phyloP scores from a whole-genome alignment of 352 stramenopile genomes.

The Globisporangium canariense region DNA sequence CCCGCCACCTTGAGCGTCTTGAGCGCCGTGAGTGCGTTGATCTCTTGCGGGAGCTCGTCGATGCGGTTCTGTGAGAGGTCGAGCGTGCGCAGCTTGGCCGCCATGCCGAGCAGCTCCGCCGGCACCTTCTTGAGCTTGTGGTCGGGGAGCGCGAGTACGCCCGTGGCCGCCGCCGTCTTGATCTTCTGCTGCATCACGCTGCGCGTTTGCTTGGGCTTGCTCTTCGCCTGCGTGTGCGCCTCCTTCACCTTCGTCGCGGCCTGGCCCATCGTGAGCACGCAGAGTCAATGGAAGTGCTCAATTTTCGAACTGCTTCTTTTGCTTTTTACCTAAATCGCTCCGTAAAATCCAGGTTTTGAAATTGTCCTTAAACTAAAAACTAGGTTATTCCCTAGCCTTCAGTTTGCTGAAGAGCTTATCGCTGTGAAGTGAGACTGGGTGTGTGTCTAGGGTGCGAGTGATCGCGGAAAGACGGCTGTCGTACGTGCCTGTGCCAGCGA shows the following conservation, averaged over 20 bases:
- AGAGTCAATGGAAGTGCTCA: neutral
- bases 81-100: slow-evolving; percentile 49
- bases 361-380: too few species aligned
- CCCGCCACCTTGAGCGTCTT: slow-evolving; percentile 73
- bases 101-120: slow-evolving; percentile 43
- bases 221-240: slow-evolving; percentile 63
- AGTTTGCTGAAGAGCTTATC: too few species aligned
- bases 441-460: too few species aligned
- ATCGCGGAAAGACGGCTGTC: too few species aligned
- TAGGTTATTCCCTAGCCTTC: too few species aligned
- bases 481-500: too few species aligned
- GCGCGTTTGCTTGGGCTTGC: slow-evolving; percentile 79
- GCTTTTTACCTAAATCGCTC: too few species aligned
- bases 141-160: slow-evolving; percentile 63
- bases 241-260: slow-evolving; percentile 62
- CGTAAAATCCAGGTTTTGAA: too few species aligned
- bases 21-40: slow-evolving; percentile 42
- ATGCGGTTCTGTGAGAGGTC: slow-evolving; percentile 74
- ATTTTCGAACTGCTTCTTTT: neutral
- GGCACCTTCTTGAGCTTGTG: slow-evolving; percentile 80
- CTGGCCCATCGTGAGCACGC: slow-evolving; percentile 44
- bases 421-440: too few species aligned
- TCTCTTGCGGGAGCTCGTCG: slow-evolving; percentile 36
- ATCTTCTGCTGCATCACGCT: slow-evolving; percentile 81
- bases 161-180: slow-evolving; percentile 48